phyloP scores from a whole-genome alignment of 176 grass and related monocot genomes.

The Carex parvula region DNA sequence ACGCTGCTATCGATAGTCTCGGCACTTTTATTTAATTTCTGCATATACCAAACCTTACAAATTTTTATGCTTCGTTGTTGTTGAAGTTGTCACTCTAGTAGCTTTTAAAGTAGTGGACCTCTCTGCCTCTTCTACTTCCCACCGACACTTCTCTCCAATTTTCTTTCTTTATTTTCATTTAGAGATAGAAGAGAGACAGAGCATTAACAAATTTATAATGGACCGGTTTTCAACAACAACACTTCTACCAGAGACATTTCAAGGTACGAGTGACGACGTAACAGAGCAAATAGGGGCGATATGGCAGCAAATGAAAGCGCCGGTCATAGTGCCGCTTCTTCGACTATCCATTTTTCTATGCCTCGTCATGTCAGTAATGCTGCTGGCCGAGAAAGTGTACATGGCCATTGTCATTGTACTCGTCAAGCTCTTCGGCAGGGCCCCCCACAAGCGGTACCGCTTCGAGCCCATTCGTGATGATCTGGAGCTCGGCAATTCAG shows the following conservation, averaged over 20 bases:
- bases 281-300: slow-evolving; percentile 34
- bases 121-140: neutral
- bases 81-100: neutral
- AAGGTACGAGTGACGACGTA: slow-evolving; percentile 21
- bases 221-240: slow-evolving; percentile 30
- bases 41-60: too few species aligned
- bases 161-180: neutral
- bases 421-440: slow-evolving; percentile 37
- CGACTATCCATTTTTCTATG: slow-evolving; percentile 42
- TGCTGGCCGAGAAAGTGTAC: slow-evolving; percentile 76
- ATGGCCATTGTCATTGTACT: slow-evolving; percentile 45
- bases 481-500: slow-evolving; percentile 48
- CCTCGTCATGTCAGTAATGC: slow-evolving; percentile 73
- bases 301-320: slow-evolving; percentile 53
- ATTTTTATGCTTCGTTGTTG: neutral
- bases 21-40: too few species aligned
- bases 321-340: slow-evolving; percentile 64
- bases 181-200: neutral
- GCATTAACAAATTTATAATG: neutral
- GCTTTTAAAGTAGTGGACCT: neutral
- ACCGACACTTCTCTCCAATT: too few species aligned
- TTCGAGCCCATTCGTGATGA: slow-evolving; percentile 56
- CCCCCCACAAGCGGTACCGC: slow-evolving; percentile 45
- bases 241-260: slow-evolving; percentile 28
- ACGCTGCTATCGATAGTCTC: too few species aligned